Evolutionary conservation across 306 rosid genomes (phyloP).

Genomic region (Prunus fruticosa): DNA sequence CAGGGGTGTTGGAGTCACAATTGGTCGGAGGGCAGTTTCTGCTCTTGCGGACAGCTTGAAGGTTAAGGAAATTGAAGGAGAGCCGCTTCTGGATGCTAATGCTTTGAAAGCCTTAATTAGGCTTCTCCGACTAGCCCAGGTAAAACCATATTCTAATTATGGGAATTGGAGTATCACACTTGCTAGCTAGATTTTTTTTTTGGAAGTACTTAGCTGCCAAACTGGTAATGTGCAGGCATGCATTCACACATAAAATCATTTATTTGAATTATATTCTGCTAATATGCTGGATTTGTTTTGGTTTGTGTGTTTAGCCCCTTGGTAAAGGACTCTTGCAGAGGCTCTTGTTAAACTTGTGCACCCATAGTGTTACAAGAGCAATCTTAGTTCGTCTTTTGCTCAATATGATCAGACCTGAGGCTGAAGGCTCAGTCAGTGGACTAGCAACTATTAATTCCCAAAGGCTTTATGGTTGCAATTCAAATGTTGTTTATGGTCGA

Average conservation of each 20-base stretch:
- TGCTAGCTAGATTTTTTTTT: not conserved
- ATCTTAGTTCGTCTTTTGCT: slow-evolving; percentile 69
- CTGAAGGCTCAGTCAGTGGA: slow-evolving; percentile 63
- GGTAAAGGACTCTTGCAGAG: slow-evolving; percentile 98
- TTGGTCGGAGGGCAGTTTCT: slow-evolving; percentile 76
- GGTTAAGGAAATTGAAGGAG: slow-evolving; percentile 88
- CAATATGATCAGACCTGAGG: slow-evolving; percentile 81
- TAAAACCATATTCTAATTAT: slow-evolving; percentile 24
- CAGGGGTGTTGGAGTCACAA: slow-evolving; percentile 91
- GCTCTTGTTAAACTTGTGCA: slow-evolving; percentile 86
- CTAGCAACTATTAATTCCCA: slow-evolving; percentile 58
- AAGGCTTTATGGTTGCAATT: slow-evolving; percentile 94
- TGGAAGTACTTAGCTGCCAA: not conserved
- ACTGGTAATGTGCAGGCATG: not conserved
- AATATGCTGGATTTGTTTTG: slow-evolving; percentile 16
- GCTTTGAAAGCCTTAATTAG: slow-evolving; percentile 87
- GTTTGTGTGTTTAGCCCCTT: slow-evolving; percentile 70
- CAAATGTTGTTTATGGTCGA: slow-evolving; percentile 90
- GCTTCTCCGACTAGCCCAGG: slow-evolving; percentile 92
- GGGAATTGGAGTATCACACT: not conserved
- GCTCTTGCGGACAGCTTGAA: slow-evolving; percentile 64
- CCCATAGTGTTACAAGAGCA: slow-evolving; percentile 82
- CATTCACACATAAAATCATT: not conserved
- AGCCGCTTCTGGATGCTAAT: slow-evolving; percentile 78
- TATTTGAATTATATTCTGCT: slow-evolving; percentile 3